Base-by-base conservation (phyloP, 2,329 filamentous ascomycete genomes). In the Calonectria ilicicola region DNA sequence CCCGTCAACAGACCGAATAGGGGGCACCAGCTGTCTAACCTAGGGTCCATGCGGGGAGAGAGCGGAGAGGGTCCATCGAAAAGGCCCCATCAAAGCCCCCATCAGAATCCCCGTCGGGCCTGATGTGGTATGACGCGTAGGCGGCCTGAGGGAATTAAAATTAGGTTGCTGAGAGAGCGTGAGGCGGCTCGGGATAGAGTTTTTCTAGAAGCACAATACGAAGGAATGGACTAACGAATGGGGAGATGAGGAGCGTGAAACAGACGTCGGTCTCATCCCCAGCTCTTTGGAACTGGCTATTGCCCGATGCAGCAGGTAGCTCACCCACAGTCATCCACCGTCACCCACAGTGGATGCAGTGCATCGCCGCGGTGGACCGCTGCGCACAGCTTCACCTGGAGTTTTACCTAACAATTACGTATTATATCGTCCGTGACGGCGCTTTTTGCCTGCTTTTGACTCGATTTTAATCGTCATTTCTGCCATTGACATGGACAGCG, bases 391-490 rank as follows among this genome's bases (percentile, higher is more conserved):
- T 42, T 60, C 38, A 42, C 38, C 40, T 42, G 19, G 58, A 21
- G 27, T 63, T 27, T 63, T 63, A 63, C 58, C 58, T 63, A 63
- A 63, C 58, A n/a, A 27, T 63, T 63, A 63, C 58, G 58, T 63
- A 63, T 63, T 29, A 14, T 46, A 21, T 46, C 38, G 26, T 19
- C 32, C 40, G 12, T 21, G 12, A 63, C 40, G 3, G 58, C 58
- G 23, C 38, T 27, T 19, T 14, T 14, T 26, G 38, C 12, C 26
- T 14, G 38, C n/a, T 5, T 32, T 10, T 63, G 26, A 19, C 21
- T 60, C 3, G 26, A 29, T 44, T 46, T 63, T 40, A 63, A 46
- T 63, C 21, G 58, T 1, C 40, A 32, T n/a, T n/a, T n/a, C n/a
- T n/a, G n/a, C n/a, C n/a, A n/a, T 17, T 17, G 51, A 17, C 40